Evolutionary conservation across 495 filamentous ascomycete genomes (phyloP), one percentile per base, ranked within the genome.

Genomic region (Penicillium steckii): DNA sequence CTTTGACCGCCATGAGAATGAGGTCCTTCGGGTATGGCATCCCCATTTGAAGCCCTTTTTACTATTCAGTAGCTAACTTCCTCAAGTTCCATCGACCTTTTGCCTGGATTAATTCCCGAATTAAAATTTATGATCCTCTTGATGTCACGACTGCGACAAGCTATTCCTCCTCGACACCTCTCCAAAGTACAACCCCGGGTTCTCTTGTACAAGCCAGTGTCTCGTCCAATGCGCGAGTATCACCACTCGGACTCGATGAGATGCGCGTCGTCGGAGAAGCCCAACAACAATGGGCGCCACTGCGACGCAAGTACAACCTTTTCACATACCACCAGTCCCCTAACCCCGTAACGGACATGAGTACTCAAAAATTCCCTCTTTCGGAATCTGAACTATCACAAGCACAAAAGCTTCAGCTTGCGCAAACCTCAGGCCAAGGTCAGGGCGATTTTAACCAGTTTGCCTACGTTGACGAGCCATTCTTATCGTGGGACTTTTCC

Each of bases 261-360:
- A 86, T 87, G 84, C 77, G 80, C 17, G 73, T 87, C 22, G 81
- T 88, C 46, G 85, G 85, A 46, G 83, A 87, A 69, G 80, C 81
- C 18, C 85, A 86, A 49, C 81, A 85, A 60, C 75, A 86, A 61
- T 89, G 85, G 85, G 82, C 83, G 5, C 82, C 82, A 0, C 59
- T 86, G 12, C 74, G 85, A 17, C 73, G 85, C 9, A 87, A 86
- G 67, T 88, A 88, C 63, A 84, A 87, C 50, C 71, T 88, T 1
- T 88, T 86, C 62, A 73, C 82, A 8, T 78, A 76, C 47, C 73
- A 75, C 21, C 55, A 61, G 27, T 65, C 71, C 8, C 70, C 55
- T 18, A 70, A 64, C 40, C 46, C 49, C 10, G 65, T 63, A n/a
- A 64, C 62, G 25, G 67, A 77, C n/a, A 70, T 74, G 65, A 63